Conservation (phyloP, 2,329 filamentous ascomycete species). For the Venturia aucupariae region DNA sequence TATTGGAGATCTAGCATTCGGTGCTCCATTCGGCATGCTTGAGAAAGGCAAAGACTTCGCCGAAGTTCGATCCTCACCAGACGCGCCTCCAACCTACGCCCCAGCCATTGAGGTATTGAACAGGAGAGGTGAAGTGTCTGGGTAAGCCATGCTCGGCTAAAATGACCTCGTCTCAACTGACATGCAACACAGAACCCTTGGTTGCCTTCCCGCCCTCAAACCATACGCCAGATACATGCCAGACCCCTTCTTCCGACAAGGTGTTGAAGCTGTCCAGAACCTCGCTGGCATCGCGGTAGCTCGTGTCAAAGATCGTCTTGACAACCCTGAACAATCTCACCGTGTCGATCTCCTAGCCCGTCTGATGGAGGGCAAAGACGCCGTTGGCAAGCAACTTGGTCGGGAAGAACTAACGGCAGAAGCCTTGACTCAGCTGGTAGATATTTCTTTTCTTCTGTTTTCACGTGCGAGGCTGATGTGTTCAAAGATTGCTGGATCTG, state of each 20-base stretch:
- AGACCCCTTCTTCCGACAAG: constrained; percentile 71
- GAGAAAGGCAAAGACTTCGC: constrained; percentile 65
- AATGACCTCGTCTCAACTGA: not conserved
- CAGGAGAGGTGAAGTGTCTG: constrained; percentile 76
- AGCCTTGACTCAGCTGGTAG: constrained; percentile 66
- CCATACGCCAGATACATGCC: constrained; percentile 74
- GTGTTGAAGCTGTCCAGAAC: constrained; percentile 64
- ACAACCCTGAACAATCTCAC: constrained; percentile 48
- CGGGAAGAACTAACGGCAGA: constrained; percentile 78
- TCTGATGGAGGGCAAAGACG: constrained; percentile 78
- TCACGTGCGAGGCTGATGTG: not conserved
- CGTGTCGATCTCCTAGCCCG: constrained; percentile 74
- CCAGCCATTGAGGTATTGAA: constrained; percentile 83
- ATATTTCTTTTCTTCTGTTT: not conserved
- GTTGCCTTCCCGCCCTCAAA: constrained; percentile 63
- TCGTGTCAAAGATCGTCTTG: constrained; percentile 64
- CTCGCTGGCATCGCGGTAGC: constrained; percentile 84
- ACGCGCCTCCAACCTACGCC: constrained; percentile 56
- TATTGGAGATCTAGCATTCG: constrained; percentile 59
- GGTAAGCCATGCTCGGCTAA: constrained; percentile 26
- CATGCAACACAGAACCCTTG: constrained; percentile 49
- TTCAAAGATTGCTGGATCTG: constrained; percentile 56
- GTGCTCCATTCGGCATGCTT: constrained; percentile 76
- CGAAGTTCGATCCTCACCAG: constrained; percentile 56
- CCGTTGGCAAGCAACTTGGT: constrained; percentile 64